Percentiles rank a stretch among this genome's conserved stretches.
Evolutionary conservation across 1,284 basidiomycete genomes (phyloP).

Genomic region (Termitomyces sp.): DNA sequence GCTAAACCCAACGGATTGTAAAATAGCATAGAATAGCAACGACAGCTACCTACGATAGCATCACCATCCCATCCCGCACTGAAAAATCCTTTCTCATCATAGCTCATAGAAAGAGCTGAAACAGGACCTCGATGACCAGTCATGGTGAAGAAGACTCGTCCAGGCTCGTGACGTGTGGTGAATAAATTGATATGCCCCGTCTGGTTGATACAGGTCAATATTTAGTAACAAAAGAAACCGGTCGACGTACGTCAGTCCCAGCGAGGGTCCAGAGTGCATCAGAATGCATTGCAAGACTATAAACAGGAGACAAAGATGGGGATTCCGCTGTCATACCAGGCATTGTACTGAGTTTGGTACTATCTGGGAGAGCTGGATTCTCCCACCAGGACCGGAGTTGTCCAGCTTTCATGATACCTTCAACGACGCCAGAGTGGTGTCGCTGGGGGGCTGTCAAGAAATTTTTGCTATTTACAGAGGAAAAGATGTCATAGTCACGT

Average conservation of each 20-base stretch:
- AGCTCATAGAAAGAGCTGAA: conserved; percentile 78
- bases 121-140: conserved; percentile 75
- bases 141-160: conserved; percentile 73
- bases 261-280: conserved; percentile 89
- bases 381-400: conserved; percentile 91
- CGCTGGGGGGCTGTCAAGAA: conserved; percentile 88
- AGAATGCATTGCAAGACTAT: conserved; percentile 83
- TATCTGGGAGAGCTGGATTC: conserved; percentile 45
- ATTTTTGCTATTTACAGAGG: conserved; percentile 82
- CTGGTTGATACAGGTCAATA: conserved; percentile 32
- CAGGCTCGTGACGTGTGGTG: conserved; percentile 90
- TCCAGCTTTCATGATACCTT: conserved; percentile 88
- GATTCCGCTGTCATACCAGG: conserved; percentile 41
- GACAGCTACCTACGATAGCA: conserved; percentile 61
- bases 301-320: conserved; percentile 63
- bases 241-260: conserved; percentile 70
- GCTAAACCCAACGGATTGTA: conserved; percentile 42
- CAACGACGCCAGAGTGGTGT: conserved; percentile 85
- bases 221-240: not conserved
- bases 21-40: conserved; percentile 2
- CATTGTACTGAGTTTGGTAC: conserved; percentile 22
- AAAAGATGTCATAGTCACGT: conserved; percentile 88
- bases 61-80: conserved; percentile 96
- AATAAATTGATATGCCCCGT: conserved; percentile 86
- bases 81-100: conserved; percentile 80